Percentiles rank a stretch among this genome's conserved stretches.
phyloP scores from a whole-genome alignment of 495 filamentous ascomycete species.

The Ramalina intermedia region DNA sequence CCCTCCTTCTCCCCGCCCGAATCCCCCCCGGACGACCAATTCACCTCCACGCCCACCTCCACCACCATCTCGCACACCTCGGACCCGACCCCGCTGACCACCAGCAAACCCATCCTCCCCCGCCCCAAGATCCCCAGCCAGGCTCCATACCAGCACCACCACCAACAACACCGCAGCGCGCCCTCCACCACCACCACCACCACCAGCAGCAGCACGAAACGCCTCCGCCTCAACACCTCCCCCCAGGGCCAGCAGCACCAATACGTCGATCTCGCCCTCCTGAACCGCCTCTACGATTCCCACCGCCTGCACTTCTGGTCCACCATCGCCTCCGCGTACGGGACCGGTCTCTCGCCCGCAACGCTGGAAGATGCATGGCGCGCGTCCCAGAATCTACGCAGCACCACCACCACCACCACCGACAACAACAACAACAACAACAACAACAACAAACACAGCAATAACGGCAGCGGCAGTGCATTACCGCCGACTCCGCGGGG shows the following conservation, averaged over 20 bases:
- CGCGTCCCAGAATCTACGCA: too few relatives aligned
- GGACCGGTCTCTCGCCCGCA: constrained; percentile 43
- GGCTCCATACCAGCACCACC: constrained; percentile 7
- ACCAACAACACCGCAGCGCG: too few relatives aligned
- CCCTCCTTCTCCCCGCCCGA: constrained; percentile 29
- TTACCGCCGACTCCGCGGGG: constrained; percentile 14
- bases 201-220: neutral
- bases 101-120: constrained; percentile 38
- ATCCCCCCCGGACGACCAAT: constrained; percentile 27
- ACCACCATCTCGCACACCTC: constrained; percentile 6
- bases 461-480: neutral
- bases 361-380: constrained; percentile 55
- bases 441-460: neutral
- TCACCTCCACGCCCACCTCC: neutral
- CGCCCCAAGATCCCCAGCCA: constrained; percentile 36
- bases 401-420: too few relatives aligned
- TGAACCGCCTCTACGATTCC: constrained; percentile 52
- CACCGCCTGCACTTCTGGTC: constrained; percentile 61
- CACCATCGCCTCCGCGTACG: constrained; percentile 55
- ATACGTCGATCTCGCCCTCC: constrained; percentile 48
- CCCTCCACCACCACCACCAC: too few relatives aligned
- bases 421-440: neutral
- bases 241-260: constrained; percentile 27
- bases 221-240: constrained; percentile 27
- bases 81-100: constrained; percentile 6